These are phyloP conservation scores for Colletotrichum tropicale DNA, from an alignment of 2,329 filamentous ascomycete species.

Conservation along the genomic window DNA sequence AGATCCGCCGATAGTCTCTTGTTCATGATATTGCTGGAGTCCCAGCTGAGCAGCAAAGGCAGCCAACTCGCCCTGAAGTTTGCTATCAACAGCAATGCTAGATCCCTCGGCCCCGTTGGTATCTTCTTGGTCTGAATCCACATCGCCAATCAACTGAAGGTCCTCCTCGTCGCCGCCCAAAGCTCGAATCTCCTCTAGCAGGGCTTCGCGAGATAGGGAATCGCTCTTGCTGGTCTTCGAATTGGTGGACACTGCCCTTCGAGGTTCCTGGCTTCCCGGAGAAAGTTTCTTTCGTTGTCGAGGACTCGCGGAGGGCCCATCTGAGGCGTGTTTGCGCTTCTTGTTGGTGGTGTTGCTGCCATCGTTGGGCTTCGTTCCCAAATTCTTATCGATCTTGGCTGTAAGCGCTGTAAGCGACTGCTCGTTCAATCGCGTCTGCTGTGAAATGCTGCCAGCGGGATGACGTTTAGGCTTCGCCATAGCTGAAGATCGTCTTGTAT, in stretches of 20 bases:
- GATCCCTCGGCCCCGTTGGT: background rate
- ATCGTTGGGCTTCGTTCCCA: slow-evolving; percentile 40
- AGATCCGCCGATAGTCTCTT: slow-evolving; percentile 17
- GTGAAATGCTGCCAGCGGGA: background rate
- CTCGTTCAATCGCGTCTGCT: slow-evolving; percentile 46
- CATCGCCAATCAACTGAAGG: slow-evolving; percentile 62
- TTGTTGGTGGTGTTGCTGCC: slow-evolving; percentile 52
- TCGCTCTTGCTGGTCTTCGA: background rate
- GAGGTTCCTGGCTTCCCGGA: background rate
- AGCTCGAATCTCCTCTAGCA: slow-evolving; percentile 68
- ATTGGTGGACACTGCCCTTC: slow-evolving; percentile 25
- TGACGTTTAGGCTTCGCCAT: slow-evolving; percentile 14
- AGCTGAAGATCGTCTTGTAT: background rate
- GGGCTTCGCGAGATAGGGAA: slow-evolving; percentile 31
- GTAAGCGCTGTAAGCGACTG: slow-evolving; percentile 58
- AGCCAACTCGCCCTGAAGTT: slow-evolving; percentile 9
- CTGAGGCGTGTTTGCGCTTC: slow-evolving; percentile 32
- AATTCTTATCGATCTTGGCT: slow-evolving; percentile 59
- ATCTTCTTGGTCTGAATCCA: slow-evolving; percentile 42
- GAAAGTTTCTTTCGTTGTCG: slow-evolving; percentile 10
- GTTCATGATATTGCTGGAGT: slow-evolving; percentile 6
- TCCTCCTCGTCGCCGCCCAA: slow-evolving; percentile 71
- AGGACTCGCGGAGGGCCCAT: background rate
- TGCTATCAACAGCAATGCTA: background rate
- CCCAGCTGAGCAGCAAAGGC: slow-evolving; percentile 21